Base-by-base conservation (phyloP, 2,329 filamentous ascomycete genomes). In the Didymella lethalis region DNA sequence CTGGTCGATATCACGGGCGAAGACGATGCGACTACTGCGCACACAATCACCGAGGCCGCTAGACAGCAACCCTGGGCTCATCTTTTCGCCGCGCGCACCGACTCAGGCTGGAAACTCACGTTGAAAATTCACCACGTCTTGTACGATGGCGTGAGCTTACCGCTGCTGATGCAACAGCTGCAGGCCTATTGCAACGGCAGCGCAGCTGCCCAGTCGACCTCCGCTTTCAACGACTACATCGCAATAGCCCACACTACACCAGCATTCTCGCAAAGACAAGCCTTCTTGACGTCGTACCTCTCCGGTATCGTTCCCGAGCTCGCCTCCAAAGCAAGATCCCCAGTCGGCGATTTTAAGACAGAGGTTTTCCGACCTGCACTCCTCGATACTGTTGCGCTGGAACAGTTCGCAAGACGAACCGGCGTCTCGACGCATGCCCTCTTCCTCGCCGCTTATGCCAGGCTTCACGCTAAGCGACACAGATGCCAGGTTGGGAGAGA, bases 111-210 rank as follows among this genome's bases (percentile, higher is more conserved):
- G 64, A 59, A 65, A 7, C 55, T 82, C 44, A 65, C 77, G 45
- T 77, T 84, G 2, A 80, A 81, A 26, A 88, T 97, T 4, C 93
- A 97, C 63, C 93, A 98, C 73, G 90, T 91, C 0, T 81, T 97
- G 0, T 98, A 97, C 71, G 94, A 97, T 73, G 93, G 89, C 6
- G 83, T 96, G 59, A 95, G 91, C 67, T 80, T 97, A 4, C 85
- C 88, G 0, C 72, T 83, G 0, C 78, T 96, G 6, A 79, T 92
- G 23, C 71, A 82, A 14, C 77, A 84, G 40, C 77, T 89, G 12
- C 75, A 82, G 61, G 61, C 68, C 4, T 63, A 80, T 34, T 87
- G 74, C 77, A 77, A 67, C 38, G 69, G 65, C 41, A 23, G 34
- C 7, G 47, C 61, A 16, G 23, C 56, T 23, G 46, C 62, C 26